phyloP scores from a whole-genome alignment of 1,284 basidiomycete species.

The Ganoderma resinaceum region DNA sequence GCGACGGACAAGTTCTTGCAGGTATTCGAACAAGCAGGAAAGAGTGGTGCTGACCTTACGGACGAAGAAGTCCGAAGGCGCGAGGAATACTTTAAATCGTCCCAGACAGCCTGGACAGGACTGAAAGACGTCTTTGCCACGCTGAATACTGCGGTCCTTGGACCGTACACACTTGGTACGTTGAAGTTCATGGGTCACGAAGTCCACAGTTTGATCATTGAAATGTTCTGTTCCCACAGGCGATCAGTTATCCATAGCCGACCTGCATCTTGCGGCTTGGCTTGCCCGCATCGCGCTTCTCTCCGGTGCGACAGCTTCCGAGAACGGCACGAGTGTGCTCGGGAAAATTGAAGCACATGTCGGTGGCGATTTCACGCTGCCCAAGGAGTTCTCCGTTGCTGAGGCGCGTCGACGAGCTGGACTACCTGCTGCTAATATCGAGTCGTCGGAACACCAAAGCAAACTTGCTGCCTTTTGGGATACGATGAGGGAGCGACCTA shows the following conservation, averaged over 20 bases:
- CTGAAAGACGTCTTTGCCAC: conserved; percentile 52
- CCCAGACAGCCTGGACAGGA: conserved; percentile 50
- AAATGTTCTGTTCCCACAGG: conserved; percentile 46
- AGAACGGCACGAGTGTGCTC: conserved; percentile 57
- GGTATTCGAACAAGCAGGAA: conserved; percentile 54
- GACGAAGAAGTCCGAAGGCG: conserved; percentile 40
- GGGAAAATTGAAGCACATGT: conserved; percentile 59
- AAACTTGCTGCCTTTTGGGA: conserved; percentile 75
- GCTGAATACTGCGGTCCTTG: conserved; percentile 68
- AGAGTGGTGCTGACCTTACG: conserved; percentile 46
- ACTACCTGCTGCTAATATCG: conserved; percentile 32
- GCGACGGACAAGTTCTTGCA: conserved; percentile 52
- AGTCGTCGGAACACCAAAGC: conserved; percentile 41
- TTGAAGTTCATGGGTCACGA: not conserved
- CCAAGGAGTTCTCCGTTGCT: conserved; percentile 49
- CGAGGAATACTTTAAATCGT: conserved; percentile 45
- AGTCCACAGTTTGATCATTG: not conserved
- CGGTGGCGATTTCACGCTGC: conserved; percentile 52
- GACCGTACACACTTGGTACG: conserved; percentile 77
- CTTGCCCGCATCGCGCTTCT: conserved; percentile 67
- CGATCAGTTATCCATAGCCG: conserved; percentile 81
- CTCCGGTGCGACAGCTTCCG: conserved; percentile 55
- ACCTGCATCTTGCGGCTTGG: conserved; percentile 85
- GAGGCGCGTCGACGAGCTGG: conserved; percentile 42
- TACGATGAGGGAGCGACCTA: conserved; percentile 63